These are phyloP conservation scores for Tricholoma sp. DNA, from an alignment of 768 basidiomycete species.

Conservation along the genomic window DNA sequence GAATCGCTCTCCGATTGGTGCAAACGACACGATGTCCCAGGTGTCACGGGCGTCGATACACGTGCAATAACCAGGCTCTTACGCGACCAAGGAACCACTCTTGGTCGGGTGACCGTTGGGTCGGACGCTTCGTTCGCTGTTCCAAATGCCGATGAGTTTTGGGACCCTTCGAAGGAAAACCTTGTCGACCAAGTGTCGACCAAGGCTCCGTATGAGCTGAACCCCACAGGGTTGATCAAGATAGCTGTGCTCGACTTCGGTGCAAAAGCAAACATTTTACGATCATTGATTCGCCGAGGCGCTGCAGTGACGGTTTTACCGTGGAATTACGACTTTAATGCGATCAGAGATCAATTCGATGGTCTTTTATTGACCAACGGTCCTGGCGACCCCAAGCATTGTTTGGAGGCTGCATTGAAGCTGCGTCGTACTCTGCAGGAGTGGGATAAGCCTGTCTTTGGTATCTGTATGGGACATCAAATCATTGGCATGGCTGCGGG, in stretches of 20 bases:
- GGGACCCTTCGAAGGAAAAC: conserved; percentile 91
- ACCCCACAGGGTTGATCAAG: conserved; percentile 81
- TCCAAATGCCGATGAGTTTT: conserved; percentile 71
- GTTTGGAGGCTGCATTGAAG: conserved; percentile 77
- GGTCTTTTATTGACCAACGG: conserved; percentile 97
- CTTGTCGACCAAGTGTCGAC: conserved; percentile 93
- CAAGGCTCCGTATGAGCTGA: conserved; percentile 75
- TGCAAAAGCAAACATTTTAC: conserved; percentile 94
- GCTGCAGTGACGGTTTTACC: conserved; percentile 94
- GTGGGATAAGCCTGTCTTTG: conserved; percentile 94
- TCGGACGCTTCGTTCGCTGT: conserved; percentile 54
- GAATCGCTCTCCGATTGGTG: conserved; percentile 96
- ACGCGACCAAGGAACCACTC: conserved; percentile 95
- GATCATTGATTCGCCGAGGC: conserved; percentile 85
- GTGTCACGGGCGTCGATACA: conserved; percentile 95
- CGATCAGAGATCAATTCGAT: conserved; percentile 84
- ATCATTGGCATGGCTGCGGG: conserved; percentile 97
- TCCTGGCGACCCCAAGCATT: conserved; percentile 89
- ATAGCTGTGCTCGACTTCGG: conserved; percentile 98
- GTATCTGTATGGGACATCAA: conserved; percentile 99
- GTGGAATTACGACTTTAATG: conserved; percentile 97
- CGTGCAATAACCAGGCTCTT: conserved; percentile 92
- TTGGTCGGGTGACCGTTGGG: conserved; percentile 86
- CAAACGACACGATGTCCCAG: conserved; percentile 82
- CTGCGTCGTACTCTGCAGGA: conserved; percentile 79